These are phyloP conservation scores for Candida stauntonica DNA, from an alignment of 805 yeast species.

Conservation along the genomic window DNA sequence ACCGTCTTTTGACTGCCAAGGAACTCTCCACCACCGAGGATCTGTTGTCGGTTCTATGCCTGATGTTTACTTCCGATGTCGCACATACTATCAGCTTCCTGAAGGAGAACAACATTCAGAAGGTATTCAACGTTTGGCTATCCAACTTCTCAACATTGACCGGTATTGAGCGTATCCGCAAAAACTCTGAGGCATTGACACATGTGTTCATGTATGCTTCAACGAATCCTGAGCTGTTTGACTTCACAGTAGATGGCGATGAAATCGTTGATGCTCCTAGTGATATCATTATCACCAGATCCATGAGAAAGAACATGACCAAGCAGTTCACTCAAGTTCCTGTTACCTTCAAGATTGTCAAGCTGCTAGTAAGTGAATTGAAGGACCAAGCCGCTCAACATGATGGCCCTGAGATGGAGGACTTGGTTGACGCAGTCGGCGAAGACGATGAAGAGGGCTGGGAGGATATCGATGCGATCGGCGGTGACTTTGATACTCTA, in stretches of 20 bases:
- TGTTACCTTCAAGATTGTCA: constrained; percentile 67
- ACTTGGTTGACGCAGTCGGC: constrained; percentile 59
- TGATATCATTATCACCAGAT: constrained; percentile 76
- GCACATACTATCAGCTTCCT: constrained; percentile 61
- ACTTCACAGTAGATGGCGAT: constrained; percentile 72
- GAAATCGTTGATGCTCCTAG: constrained; percentile 50
- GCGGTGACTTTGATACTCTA: constrained; percentile 59
- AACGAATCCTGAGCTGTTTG: constrained; percentile 34
- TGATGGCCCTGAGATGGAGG: constrained; percentile 9
- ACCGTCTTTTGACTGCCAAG: constrained; percentile 59
- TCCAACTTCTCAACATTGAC: constrained; percentile 74
- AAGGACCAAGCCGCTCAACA: constrained; percentile 44
- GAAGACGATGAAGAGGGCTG: constrained; percentile 60
- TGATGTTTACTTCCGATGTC: constrained; percentile 60
- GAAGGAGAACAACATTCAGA: constrained; percentile 40
- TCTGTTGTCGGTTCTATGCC: constrained; percentile 69
- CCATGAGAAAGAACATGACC: constrained; percentile 55
- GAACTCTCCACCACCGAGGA: constrained; percentile 75
- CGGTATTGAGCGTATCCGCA: constrained; percentile 65
- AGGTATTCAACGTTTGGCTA: constrained; percentile 77
- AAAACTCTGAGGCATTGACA: constrained; percentile 64
- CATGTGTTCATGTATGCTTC: constrained; percentile 57
- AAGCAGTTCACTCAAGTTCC: constrained; percentile 60
- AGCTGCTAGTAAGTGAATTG: constrained; percentile 65
- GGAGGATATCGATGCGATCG: constrained; percentile 73